phyloP scores from a whole-genome alignment of 1,284 basidiomycete species.

The Leccinum cinnamomeum region DNA sequence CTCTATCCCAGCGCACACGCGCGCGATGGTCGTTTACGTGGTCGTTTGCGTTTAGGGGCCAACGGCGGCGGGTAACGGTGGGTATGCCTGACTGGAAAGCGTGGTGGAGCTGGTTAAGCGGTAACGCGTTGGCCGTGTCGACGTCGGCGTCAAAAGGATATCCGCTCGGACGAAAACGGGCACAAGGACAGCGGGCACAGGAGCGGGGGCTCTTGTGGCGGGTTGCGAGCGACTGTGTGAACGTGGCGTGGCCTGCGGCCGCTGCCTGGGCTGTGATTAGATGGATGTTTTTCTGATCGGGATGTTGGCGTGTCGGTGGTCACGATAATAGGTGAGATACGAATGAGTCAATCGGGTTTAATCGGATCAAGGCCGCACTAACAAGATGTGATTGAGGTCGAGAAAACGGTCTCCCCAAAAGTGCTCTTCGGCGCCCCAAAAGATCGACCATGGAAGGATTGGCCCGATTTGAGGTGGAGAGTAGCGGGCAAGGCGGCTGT shows the following conservation, averaged over 20 bases:
- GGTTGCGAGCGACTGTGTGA: constrained; percentile 25
- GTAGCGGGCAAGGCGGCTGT: constrained; percentile 65
- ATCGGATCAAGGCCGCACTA: constrained; percentile 31
- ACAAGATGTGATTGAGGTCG: constrained; percentile 98
- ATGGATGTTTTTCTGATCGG: not conserved
- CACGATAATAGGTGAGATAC: not conserved
- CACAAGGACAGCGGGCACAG: not conserved
- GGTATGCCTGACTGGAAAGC: constrained; percentile 34
- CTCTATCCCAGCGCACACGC: constrained; percentile 21
- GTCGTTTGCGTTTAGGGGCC: constrained; percentile 44
- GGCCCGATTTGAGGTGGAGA: constrained; percentile 91
- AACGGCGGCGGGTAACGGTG: constrained; percentile 42
- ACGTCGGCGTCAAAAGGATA: not conserved
- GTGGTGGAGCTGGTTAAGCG: constrained; percentile 8
- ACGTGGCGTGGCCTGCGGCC: constrained; percentile 32
- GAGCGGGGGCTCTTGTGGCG: constrained; percentile 23
- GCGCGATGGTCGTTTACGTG: constrained; percentile 26
- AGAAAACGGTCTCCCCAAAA: constrained; percentile 98
- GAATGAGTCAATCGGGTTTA: constrained; percentile 12
- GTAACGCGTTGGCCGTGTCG: constrained; percentile 1
- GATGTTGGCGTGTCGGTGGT: not conserved
- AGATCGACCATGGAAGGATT: constrained; percentile 85
- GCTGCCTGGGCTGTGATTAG: constrained; percentile 25
- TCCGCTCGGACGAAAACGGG: not conserved
- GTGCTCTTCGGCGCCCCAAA: constrained; percentile 90